Conservation (phyloP, 768 basidiomycete genomes). For the Rhizopogon salebrosus region DNA sequence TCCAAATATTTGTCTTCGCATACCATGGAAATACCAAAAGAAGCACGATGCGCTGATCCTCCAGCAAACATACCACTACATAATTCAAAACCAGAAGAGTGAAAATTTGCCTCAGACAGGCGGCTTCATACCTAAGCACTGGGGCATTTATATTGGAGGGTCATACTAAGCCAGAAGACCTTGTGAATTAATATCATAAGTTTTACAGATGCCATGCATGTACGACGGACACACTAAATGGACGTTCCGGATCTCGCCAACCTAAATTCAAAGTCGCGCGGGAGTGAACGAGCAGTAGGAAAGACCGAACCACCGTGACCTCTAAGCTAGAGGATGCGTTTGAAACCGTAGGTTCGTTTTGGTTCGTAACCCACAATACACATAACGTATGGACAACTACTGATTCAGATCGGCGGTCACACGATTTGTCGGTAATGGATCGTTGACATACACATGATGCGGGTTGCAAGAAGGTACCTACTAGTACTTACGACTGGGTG, state of each 20-base stretch:
- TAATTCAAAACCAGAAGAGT: not conserved
- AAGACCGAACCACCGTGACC: too few species aligned
- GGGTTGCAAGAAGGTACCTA: not conserved
- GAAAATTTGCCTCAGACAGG: not conserved
- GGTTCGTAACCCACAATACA: too few species aligned
- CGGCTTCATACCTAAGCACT: not conserved
- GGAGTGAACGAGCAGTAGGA: not conserved
- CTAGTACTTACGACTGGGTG: not conserved
- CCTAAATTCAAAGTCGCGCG: not conserved
- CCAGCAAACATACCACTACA: not conserved
- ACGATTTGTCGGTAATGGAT: not conserved
- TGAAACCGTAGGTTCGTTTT: too few species aligned
- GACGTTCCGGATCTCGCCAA: not conserved
- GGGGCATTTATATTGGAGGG: not conserved
- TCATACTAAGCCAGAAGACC: not conserved
- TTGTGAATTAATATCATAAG: not conserved
- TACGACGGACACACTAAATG: not conserved
- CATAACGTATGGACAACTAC: not conserved
- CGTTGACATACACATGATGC: not conserved
- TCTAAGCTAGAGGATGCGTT: too few species aligned
- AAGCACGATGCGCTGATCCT: not conserved
- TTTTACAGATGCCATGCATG: not conserved
- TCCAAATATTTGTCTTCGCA: not conserved
- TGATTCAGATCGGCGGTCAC: not conserved
- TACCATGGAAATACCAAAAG: not conserved